Evolutionary conservation across 2,329 filamentous ascomycete genomes (phyloP).

Genomic region (Pseudogymnoascus sp.): DNA sequence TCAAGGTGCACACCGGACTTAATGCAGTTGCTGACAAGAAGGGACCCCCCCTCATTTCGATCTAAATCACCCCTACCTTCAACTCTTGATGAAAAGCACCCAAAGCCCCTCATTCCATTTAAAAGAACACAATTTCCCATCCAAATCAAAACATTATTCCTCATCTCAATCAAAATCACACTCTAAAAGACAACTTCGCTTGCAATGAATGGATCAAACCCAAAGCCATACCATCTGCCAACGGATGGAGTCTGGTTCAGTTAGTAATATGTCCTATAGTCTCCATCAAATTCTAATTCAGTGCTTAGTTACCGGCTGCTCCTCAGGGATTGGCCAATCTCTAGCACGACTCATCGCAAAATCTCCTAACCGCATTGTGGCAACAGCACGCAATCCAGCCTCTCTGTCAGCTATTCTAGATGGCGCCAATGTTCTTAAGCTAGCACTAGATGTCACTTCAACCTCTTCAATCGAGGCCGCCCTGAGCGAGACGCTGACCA

Average conservation of each 20-base stretch:
- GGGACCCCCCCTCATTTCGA: neutral
- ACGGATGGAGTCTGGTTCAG: conserved; percentile 34
- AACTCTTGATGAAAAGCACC: neutral
- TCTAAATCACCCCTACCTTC: neutral
- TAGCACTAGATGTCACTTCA: conserved; percentile 40
- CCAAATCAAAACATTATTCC: neutral
- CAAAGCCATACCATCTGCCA: conserved; percentile 27
- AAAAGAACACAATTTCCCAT: neutral
- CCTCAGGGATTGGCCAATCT: conserved; percentile 5
- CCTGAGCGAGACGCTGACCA: conserved; percentile 15
- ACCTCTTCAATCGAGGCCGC: conserved; percentile 26
- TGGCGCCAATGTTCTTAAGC: conserved; percentile 33
- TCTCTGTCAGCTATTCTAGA: conserved; percentile 9
- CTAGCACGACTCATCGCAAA: neutral
- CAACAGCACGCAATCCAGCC: neutral
- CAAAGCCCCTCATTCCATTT: neutral
- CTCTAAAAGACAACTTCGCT: neutral
- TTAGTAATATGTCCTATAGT: conserved; percentile 19
- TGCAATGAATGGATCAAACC: conserved; percentile 27
- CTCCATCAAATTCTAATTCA: neutral
- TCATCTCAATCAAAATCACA: neutral
- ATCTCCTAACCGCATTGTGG: neutral
- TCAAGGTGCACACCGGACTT: conserved; percentile 2
- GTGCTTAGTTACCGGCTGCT: conserved; percentile 7
- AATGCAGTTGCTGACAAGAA: neutral